Evolutionary conservation across 305 asterid genomes (phyloP).

Genomic region (Fraxinus xanthoxyloides): DNA sequence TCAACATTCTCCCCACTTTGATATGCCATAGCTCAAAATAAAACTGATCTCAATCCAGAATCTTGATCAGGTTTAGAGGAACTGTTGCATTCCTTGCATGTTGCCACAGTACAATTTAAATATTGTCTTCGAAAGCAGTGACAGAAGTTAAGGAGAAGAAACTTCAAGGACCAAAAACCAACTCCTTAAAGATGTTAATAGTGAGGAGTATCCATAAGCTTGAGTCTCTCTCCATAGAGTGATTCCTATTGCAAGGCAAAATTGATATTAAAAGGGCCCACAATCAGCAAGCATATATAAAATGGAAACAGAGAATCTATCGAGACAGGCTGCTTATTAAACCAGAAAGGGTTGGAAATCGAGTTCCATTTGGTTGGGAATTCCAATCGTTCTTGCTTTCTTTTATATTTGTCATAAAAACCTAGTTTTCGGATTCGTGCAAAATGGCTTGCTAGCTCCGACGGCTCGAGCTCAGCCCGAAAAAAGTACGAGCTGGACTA

Average conservation of each 20-base stretch:
- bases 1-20: not conserved
- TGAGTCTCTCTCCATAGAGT: constrained; percentile 71
- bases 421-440: not conserved
- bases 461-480: too few relatives aligned
- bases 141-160: not conserved
- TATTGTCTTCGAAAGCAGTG: not conserved
- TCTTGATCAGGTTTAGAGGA: not conserved
- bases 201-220: constrained; percentile 62
- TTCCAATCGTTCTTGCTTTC: not conserved
- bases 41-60: not conserved
- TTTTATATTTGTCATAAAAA: not conserved
- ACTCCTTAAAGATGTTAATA: constrained; percentile 69
- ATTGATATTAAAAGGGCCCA: not conserved
- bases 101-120: not conserved
- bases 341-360: too few relatives aligned
- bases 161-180: constrained; percentile 54
- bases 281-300: not conserved
- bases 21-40: not conserved
- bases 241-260: constrained; percentile 35
- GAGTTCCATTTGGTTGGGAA: not conserved
- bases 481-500: too few relatives aligned
- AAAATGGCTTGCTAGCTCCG: too few relatives aligned
- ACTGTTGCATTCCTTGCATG: not conserved
- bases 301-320: not conserved
- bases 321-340: too few relatives aligned